Base-by-base conservation (phyloP, 148 eudicot species). In the Salicornia ramosissima region DNA sequence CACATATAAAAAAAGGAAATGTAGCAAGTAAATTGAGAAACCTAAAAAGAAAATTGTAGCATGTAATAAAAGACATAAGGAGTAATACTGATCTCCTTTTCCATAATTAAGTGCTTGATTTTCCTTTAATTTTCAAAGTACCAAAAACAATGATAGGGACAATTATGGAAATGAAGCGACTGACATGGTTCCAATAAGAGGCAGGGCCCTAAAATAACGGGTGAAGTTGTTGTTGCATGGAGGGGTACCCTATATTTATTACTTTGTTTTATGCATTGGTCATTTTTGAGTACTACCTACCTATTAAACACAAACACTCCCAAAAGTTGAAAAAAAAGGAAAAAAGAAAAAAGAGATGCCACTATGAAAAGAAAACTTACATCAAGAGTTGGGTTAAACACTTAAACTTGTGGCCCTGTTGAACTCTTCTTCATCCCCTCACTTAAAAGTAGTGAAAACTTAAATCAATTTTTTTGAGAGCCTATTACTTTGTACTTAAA, bases 121-220 rank as follows among this genome's bases (percentile, higher is more conserved):
- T n/a, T 59, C 5, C 8, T 36, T n/a, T n/a, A n/a, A n/a, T n/a
- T n/a, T n/a, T n/a, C 60, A 33, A 59, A 61, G 68, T 54, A 69
- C 65, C 66, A 68, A 59, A 60, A 54, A 52, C 21, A 73, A 65
- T 78, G 74, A 74, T 51, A 61, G 81, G 78, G 78, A 78, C 77
- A 74, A 65, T 45, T 78, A 50, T 58, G 71, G 75, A 39, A 74
- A 47, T 70, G 78, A 74, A 78, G 71, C 31, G 81, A 78, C 75
- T 78, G 71, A 69, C 68, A 68, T 64, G 64, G 39, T 69, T 69
- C 71, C 81, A 74, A 70, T 78, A 74, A 74, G 70, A 73, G 78
- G 60, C 77, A 78, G 49, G 74, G 74, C 71, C 63, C 77, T 74
- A 10, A 78, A 73, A 25, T 64, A 26, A 69, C 74, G 81, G 77